Evolutionary conservation across 208 protist genomes (phyloP).

Genomic region (Entamoeba invadens): DNA sequence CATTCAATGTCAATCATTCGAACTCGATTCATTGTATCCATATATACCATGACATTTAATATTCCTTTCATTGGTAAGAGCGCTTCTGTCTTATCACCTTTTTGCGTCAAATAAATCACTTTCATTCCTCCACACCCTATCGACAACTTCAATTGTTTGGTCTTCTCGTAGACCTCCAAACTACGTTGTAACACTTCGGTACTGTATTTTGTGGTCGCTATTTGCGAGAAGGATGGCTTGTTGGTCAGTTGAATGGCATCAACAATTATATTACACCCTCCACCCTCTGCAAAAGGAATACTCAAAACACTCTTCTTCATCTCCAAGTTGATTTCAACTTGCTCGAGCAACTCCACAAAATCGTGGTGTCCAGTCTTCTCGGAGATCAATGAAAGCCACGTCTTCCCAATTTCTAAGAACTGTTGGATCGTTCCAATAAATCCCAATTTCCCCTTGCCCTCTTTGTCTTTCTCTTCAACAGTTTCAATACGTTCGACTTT

Average conservation of each 20-base stretch:
- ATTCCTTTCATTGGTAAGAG: background rate
- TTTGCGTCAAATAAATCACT: background rate
- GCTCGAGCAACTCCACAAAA: background rate
- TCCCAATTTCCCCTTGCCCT: too few relatives aligned
- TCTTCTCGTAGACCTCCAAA: background rate
- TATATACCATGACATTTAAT: background rate
- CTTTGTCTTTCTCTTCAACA: background rate
- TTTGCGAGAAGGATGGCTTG: background rate
- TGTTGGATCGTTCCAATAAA: background rate
- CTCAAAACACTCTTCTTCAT: background rate
- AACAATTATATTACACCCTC: background rate
- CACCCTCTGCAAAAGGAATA: background rate
- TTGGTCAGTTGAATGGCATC: background rate
- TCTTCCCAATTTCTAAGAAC: background rate
- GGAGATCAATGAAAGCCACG: background rate
- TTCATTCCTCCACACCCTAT: background rate
- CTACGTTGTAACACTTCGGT: background rate
- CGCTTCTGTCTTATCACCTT: background rate
- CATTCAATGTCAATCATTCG: background rate
- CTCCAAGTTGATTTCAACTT: background rate
- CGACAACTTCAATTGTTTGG: background rate
- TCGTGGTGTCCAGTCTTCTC: background rate
- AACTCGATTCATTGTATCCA: background rate
- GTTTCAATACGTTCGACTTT: background rate
- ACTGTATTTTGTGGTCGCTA: background rate